phyloP scores from a whole-genome alignment of 2,329 filamentous ascomycete species.

The Coniochaeta sp. region DNA sequence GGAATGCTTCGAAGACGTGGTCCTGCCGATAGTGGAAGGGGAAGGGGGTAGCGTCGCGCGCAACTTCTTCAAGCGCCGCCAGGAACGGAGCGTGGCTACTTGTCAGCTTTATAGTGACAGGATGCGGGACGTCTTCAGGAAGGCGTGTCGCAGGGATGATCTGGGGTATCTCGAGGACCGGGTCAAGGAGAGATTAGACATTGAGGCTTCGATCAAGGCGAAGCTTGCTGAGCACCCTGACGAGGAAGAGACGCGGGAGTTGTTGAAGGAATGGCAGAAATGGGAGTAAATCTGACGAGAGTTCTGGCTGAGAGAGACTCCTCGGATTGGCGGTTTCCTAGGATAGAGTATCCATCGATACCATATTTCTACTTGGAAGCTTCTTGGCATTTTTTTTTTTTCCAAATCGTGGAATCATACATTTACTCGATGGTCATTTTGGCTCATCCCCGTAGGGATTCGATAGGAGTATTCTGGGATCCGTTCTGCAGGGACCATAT shows the following conservation, averaged over 20 bases:
- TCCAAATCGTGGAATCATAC: no score
- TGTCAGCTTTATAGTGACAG: conserved; percentile 77
- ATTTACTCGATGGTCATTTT: no score
- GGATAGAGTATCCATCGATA: background rate
- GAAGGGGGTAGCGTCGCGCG: conserved; percentile 45
- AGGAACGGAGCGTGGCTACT: conserved; percentile 44
- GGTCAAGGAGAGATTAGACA: conserved; percentile 50
- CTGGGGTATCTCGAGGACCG: conserved; percentile 52
- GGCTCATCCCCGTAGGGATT: no score
- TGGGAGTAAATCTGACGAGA: conserved; percentile 39
- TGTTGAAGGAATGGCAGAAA: conserved; percentile 49
- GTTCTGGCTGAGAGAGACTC: background rate
- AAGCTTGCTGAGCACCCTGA: conserved; percentile 30
- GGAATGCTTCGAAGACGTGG: conserved; percentile 75
- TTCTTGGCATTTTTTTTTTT: no score
- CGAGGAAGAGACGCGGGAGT: conserved; percentile 34
- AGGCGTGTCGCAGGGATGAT: conserved; percentile 61
- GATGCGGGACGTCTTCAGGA: conserved; percentile 68
- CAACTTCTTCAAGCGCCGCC: conserved; percentile 56
- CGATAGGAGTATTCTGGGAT: background rate
- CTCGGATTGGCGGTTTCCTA: background rate
- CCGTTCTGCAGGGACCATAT: background rate
- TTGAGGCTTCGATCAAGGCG: conserved; percentile 51
- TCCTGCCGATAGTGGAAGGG: conserved; percentile 59
- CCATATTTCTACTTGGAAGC: background rate